phyloP scores from a whole-genome alignment of 1,284 basidiomycete genomes.

The Sphaerobolus stellatus region DNA sequence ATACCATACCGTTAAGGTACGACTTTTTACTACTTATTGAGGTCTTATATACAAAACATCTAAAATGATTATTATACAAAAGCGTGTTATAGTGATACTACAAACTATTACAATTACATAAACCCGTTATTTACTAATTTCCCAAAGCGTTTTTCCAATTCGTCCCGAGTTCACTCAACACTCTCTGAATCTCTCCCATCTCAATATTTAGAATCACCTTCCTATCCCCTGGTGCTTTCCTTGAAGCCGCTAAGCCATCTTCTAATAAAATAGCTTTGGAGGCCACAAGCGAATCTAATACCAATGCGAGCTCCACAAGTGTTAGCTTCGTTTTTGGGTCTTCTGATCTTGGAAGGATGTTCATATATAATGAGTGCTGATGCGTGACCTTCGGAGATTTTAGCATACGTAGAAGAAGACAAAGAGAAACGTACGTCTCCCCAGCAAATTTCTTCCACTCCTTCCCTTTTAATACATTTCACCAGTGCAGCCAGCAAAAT shows the following conservation, averaged over 20 bases:
- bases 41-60: neutral
- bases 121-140: too few relatives aligned
- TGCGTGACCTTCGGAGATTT: conserved; percentile 50
- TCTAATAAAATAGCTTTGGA: conserved; percentile 73
- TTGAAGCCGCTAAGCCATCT: conserved; percentile 47
- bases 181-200: conserved; percentile 68
- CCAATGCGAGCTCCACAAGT: conserved; percentile 52
- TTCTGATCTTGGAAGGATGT: conserved; percentile 49
- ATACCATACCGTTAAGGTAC: too few relatives aligned
- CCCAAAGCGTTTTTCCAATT: conserved; percentile 62
- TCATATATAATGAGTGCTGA: conserved; percentile 65
- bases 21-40: neutral
- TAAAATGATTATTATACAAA: too few relatives aligned
- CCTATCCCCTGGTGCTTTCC: conserved; percentile 58
- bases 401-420: conserved; percentile 3
- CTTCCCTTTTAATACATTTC: conserved; percentile 80
- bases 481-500: conserved; percentile 88
- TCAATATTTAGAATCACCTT: conserved; percentile 69
- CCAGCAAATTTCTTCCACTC: conserved; percentile 86
- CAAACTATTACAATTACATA: too few relatives aligned
- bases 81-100: too few relatives aligned
- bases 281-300: conserved; percentile 67
- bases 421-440: conserved; percentile 57
- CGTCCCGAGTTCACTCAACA: conserved; percentile 65
- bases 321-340: conserved; percentile 54